phyloP scores from a whole-genome alignment of 139 green algal genomes.

The Haematococcus lacustris region DNA sequence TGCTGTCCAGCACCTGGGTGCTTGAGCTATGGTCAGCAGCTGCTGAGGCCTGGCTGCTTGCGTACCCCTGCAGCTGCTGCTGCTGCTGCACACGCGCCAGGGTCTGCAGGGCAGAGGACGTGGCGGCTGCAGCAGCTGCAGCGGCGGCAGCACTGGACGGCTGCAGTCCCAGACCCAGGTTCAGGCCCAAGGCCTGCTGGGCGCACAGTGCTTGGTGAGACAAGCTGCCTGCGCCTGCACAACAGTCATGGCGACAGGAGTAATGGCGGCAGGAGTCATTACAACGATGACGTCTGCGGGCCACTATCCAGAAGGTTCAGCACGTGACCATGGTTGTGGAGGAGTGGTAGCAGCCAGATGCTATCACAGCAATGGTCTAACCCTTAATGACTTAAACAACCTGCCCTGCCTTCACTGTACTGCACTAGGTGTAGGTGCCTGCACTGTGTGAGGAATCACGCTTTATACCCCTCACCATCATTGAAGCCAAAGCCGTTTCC shows the following conservation, averaged over 20 bases:
- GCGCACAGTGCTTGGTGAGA: constrained; percentile 18
- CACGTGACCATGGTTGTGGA: not conserved
- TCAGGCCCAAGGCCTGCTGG: constrained; percentile 24
- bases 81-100: constrained; percentile 14
- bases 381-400: too few species aligned
- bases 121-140: constrained; percentile 22
- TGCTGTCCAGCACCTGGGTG: too few species aligned
- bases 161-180: constrained; percentile 12
- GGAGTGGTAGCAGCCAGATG: too few species aligned
- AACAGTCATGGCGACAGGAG: not conserved
- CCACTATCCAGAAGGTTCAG: not conserved
- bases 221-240: not conserved
- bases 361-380: too few species aligned
- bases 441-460: not conserved
- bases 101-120: constrained; percentile 24
- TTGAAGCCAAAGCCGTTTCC: too few species aligned
- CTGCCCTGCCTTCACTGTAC: too few species aligned
- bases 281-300: not conserved
- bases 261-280: not conserved
- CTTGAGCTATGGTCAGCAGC: too few species aligned
- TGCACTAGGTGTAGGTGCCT: too few species aligned
- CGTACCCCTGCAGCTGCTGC: not conserved
- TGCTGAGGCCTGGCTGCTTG: not conserved
- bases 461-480: not conserved
- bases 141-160: constrained; percentile 1